These are phyloP conservation scores for Xylaria sp. DNA, from an alignment of 2,329 filamentous ascomycete genomes.

Conservation along the genomic window DNA sequence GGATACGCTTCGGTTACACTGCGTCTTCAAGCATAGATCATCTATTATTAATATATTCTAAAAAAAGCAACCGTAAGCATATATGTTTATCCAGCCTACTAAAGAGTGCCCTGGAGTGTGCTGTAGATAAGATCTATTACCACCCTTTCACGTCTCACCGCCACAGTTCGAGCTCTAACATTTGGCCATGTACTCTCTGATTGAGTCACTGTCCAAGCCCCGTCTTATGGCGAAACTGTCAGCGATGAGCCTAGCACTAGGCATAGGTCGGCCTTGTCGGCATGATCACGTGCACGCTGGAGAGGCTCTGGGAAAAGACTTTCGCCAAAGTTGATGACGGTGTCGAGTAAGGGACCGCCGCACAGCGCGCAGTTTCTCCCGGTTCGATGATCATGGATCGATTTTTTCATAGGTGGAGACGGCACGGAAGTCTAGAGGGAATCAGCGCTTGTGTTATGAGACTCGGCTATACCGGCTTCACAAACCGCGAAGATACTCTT, in stretches of 20 bases:
- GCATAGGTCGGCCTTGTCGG: conserved; percentile 57
- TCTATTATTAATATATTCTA: too few species aligned
- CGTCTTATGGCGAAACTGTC: conserved; percentile 56
- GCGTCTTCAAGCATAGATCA: too few species aligned
- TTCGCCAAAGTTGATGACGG: conserved; percentile 60
- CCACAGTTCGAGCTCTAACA: not conserved
- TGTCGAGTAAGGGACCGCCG: conserved; percentile 54
- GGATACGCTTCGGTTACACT: too few species aligned
- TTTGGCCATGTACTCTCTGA: not conserved
- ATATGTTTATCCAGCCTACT: too few species aligned
- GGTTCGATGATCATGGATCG: conserved; percentile 59
- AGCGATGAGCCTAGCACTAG: conserved; percentile 60
- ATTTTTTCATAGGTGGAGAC: conserved; percentile 57
- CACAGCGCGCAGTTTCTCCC: conserved; percentile 57
- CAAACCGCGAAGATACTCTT: conserved; percentile 59
- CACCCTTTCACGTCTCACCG: not conserved
- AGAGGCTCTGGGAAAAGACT: conserved; percentile 49
- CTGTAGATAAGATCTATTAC: conserved; percentile 31
- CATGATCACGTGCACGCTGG: conserved; percentile 51
- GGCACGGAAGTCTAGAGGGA: conserved; percentile 56
- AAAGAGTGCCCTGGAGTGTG: too few species aligned
- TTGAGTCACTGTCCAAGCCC: conserved; percentile 44
- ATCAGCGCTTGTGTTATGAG: conserved; percentile 11
- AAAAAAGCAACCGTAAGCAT: too few species aligned
- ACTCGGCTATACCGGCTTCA: not conserved